Evolutionary conservation across 139 green algal species (phyloP).

Genomic region (Chlorokybus atmophyticus): DNA sequence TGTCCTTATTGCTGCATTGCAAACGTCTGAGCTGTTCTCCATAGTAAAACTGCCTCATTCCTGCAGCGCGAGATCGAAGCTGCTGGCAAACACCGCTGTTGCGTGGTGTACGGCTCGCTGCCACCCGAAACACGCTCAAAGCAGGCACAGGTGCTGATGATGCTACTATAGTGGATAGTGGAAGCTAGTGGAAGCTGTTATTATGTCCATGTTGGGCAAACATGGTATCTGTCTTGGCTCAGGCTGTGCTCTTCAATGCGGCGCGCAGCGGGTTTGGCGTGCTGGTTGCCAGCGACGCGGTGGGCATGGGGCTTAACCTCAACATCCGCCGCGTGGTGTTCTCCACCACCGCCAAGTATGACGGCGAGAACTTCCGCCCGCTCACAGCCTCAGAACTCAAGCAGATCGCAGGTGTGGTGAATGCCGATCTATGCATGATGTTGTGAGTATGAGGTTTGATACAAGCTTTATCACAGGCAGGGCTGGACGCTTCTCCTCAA

Average conservation of each 20-base stretch:
- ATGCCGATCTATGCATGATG: too few relatives aligned
- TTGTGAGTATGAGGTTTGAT: too few relatives aligned
- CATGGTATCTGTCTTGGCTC: background rate
- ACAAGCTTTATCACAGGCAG: too few relatives aligned
- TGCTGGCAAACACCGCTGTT: conserved; percentile 26
- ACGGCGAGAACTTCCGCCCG: conserved; percentile 34
- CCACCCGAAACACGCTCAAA: conserved; percentile 57
- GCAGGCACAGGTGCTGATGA: too few relatives aligned
- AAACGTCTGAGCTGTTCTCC: too few relatives aligned
- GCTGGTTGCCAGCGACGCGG: conserved; percentile 73
- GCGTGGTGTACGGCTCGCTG: conserved; percentile 68
- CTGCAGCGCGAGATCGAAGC: conserved; percentile 30
- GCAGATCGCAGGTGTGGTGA: conserved; percentile 28
- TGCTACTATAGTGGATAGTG: too few relatives aligned
- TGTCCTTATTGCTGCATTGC: too few relatives aligned
- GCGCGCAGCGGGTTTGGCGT: conserved; percentile 46
- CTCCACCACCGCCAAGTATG: conserved; percentile 52
- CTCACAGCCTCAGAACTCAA: conserved; percentile 27
- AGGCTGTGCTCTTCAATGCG: conserved; percentile 67
- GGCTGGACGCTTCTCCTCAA: too few relatives aligned
- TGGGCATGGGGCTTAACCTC: conserved; percentile 92
- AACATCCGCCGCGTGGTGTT: conserved; percentile 82
- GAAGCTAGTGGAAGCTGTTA: too few relatives aligned
- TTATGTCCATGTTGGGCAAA: background rate
- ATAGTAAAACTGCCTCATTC: background rate